These are phyloP conservation scores for Candida morakotiae DNA, from an alignment of 805 yeast species.

Conservation along the genomic window DNA sequence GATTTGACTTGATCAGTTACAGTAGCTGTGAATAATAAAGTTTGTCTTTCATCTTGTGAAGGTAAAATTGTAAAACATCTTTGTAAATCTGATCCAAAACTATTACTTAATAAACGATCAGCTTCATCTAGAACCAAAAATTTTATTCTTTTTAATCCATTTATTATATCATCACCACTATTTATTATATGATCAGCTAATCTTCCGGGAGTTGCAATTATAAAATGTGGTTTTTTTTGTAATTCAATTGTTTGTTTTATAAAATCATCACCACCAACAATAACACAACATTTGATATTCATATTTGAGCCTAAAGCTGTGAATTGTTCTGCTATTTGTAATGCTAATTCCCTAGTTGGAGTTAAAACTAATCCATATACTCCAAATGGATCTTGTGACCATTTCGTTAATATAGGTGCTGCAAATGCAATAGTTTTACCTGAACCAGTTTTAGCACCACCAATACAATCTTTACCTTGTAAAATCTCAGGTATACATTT, in stretches of 20 bases:
- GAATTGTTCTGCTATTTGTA: constrained; percentile 96
- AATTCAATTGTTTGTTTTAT: constrained; percentile 81
- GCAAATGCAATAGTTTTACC: constrained; percentile 98
- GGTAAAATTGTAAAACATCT: constrained; percentile 74
- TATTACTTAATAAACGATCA: constrained; percentile 79
- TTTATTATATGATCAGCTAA: constrained; percentile 85
- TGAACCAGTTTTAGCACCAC: constrained; percentile 97
- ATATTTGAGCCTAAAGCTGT: constrained; percentile 86
- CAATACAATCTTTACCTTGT: constrained; percentile 86
- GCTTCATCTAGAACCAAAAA: constrained; percentile 94
- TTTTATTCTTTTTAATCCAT: constrained; percentile 73
- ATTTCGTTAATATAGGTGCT: constrained; percentile 90
- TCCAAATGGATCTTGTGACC: constrained; percentile 95
- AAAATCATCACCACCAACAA: constrained; percentile 95
- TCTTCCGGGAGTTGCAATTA: constrained; percentile 96
- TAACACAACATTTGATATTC: constrained; percentile 76
- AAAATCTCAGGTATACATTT: constrained; percentile 87
- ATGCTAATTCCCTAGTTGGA: constrained; percentile 90
- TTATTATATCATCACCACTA: constrained; percentile 84
- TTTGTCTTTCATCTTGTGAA: constrained; percentile 69
- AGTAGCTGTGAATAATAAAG: constrained; percentile 91
- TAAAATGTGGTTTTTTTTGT: constrained; percentile 84
- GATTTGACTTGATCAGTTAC: constrained; percentile 88
- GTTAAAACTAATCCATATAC: constrained; percentile 86
- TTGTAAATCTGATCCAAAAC: constrained; percentile 75